Conservation (phyloP, 495 filamentous ascomycete species). For the Penicillium crystallinum region DNA sequence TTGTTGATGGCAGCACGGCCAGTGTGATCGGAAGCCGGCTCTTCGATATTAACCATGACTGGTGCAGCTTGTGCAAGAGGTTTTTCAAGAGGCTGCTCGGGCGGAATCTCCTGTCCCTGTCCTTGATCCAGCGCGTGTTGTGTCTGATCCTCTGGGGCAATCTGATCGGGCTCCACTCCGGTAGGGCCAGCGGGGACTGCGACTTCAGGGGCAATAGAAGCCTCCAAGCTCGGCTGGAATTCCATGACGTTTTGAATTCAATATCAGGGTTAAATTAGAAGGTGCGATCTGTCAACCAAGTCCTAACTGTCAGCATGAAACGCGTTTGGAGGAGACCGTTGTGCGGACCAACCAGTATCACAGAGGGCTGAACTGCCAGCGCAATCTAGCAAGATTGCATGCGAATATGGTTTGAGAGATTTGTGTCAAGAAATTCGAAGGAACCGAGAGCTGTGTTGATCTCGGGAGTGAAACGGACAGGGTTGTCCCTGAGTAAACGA, state of each 20-base stretch:
- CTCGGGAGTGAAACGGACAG: conserved; percentile 4
- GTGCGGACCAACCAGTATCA: conserved; percentile 10
- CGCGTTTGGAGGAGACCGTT: neutral
- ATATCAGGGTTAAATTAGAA: neutral
- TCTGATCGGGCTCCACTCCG: conserved; percentile 26
- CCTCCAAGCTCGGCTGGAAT: conserved; percentile 20
- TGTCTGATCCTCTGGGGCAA: conserved; percentile 20
- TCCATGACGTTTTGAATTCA: conserved; percentile 20
- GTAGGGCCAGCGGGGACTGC: conserved; percentile 15
- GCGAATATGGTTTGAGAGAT: neutral
- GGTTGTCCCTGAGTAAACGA: conserved; percentile 9
- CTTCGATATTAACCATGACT: conserved; percentile 27
- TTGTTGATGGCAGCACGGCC: conserved; percentile 25
- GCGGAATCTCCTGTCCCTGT: conserved; percentile 5
- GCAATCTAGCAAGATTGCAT: conserved; percentile 7
- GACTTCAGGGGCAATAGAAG: conserved; percentile 21
- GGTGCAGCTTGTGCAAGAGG: conserved; percentile 13
- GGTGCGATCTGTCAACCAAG: conserved; percentile 10
- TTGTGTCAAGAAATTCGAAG: conserved; percentile 3
- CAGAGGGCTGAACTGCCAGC: conserved; percentile 5
- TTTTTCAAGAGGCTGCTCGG: conserved; percentile 19
- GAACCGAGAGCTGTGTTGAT: conserved; percentile 2
- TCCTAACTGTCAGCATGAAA: neutral
- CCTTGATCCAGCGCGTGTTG: conserved; percentile 8
- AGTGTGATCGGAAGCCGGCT: conserved; percentile 32